Evolutionary conservation across 1,284 basidiomycete species (phyloP).

Genomic region (Wallemia mellicola): DNA sequence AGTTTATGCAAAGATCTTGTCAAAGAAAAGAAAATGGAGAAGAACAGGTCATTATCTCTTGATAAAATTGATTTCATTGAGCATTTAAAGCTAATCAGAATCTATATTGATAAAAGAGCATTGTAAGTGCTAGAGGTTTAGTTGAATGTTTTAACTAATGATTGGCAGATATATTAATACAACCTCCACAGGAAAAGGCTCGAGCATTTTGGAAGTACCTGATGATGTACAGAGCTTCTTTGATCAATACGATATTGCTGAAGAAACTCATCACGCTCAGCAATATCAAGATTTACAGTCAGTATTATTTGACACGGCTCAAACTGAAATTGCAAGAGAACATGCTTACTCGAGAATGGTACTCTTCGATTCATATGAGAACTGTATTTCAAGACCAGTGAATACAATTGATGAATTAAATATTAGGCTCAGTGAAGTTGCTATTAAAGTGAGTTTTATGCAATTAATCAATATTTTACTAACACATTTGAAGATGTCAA

Average conservation of each 20-base stretch:
- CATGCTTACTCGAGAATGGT: neutral
- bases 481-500: neutral
- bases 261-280: neutral
- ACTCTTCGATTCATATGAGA: neutral
- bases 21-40: neutral
- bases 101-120: neutral
- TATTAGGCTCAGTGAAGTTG: neutral
- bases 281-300: neutral
- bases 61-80: neutral
- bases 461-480: neutral
- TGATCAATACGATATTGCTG: neutral
- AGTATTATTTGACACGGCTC: neutral
- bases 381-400: neutral
- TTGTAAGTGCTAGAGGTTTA: neutral
- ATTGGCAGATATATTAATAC: neutral
- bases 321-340: neutral
- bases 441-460: neutral
- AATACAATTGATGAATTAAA: neutral
- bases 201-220: neutral
- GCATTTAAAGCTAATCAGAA: neutral
- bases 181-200: neutral
- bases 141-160: neutral
- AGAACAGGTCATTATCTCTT: neutral
- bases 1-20: neutral
- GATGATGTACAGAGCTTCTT: neutral